Evolutionary conservation across 345 rosid species (phyloP), one percentile per base, ranked within the genome.

Genomic region (Cardamine resedifolia): DNA sequence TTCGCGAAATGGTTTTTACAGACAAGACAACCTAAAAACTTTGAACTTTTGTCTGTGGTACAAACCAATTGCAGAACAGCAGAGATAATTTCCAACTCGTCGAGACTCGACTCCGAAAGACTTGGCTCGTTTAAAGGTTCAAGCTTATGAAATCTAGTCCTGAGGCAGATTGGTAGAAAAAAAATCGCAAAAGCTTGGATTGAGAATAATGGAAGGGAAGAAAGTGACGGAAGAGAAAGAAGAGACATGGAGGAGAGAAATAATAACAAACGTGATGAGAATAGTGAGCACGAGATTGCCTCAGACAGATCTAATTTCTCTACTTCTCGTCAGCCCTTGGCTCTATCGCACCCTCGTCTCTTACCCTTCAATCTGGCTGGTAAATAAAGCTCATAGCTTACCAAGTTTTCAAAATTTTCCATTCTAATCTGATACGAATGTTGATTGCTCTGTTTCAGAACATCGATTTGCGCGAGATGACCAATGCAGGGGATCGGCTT

Each of bases 381-480:
- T 93, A 83, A 43, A 12, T 50, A 51, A 18, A 70, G 6, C 47
- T 41, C 44, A 18, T 20, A 24, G 28, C 55, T 67, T 72, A 33
- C 68, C 23, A 47, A 15, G 3, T 18, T 26, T n/a, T 59, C 51
- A 18, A 0, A 43, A 1, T 26, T 33, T 19, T 43, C 16, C 0
- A 38, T 10, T 14, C 11, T 62, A 65, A 28, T 68, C 11, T 76
- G 77, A 58, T 70, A n/a, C 71, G 71, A 78, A 30, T 68, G 20
- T 51, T 77, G 55, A 24, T 70, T 61, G 45, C 50, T 68, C 30
- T 66, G 21, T 73, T 70, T 52, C 77, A 93, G 98, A 81, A 53
- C 52, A 83, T 94, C 50, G 87, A 94, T 78, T 68, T 91, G 79
- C 90, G 86, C 4, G 98, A 94, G 87, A 85, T 78, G 91, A 78